A percentile compares a stretch with the other conserved stretches of the same genome.
Evolutionary conservation across 495 filamentous ascomycete genomes (phyloP).

Genomic region (Podospora anserina): DNA sequence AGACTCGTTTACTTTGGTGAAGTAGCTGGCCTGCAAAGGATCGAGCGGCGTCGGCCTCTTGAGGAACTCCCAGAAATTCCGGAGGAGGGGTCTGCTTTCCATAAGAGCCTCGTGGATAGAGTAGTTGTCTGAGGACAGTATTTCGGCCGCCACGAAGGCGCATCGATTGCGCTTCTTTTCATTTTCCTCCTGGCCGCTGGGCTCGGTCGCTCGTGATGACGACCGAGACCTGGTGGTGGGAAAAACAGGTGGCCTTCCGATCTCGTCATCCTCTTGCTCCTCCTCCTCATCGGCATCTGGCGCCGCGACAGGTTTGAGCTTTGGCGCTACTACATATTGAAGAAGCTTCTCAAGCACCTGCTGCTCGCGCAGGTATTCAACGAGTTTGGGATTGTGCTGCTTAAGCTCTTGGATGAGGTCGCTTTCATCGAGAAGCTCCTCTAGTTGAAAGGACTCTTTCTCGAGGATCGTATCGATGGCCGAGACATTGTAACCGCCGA

Average conservation of each 20-base stretch:
- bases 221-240: slow-evolving; percentile 45
- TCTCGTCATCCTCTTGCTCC: slow-evolving; percentile 51
- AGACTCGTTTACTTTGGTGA: slow-evolving; percentile 97
- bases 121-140: slow-evolving; percentile 95
- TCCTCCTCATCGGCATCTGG: slow-evolving; percentile 62
- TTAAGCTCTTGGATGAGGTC: slow-evolving; percentile 97
- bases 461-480: slow-evolving; percentile 95
- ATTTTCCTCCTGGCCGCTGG: slow-evolving; percentile 56
- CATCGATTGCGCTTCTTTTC: slow-evolving; percentile 90
- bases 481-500: slow-evolving; percentile 96
- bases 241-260: slow-evolving; percentile 42
- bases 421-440: slow-evolving; percentile 92
- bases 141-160: slow-evolving; percentile 86
- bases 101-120: slow-evolving; percentile 90
- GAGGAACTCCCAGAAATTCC: slow-evolving; percentile 87
- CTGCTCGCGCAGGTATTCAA: slow-evolving; percentile 89
- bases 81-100: slow-evolving; percentile 71
- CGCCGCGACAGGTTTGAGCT: slow-evolving; percentile 53
- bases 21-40: slow-evolving; percentile 90
- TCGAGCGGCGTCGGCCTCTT: slow-evolving; percentile 77
- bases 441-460: slow-evolving; percentile 87
- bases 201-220: slow-evolving; percentile 39
- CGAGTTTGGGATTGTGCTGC: slow-evolving; percentile 95
- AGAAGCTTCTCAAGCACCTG: slow-evolving; percentile 82
- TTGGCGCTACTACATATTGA: slow-evolving; percentile 83